Percentiles rank a stretch among this genome's conserved stretches.
Conservation (phyloP, 1,139 yeast species). For the Scheffersomyces illinoinensis region DNA sequence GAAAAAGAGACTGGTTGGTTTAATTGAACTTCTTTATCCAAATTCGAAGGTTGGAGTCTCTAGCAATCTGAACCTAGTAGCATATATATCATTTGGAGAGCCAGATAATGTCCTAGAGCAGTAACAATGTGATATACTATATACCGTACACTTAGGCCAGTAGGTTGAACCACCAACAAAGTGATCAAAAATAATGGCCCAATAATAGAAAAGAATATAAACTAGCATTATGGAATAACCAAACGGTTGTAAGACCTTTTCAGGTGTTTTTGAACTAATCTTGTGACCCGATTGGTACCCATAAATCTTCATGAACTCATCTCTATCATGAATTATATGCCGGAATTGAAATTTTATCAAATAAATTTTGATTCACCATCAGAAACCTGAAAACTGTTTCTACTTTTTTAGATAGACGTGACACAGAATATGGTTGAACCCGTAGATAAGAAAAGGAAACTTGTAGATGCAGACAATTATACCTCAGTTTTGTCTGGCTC, state of each 20-base stretch:
- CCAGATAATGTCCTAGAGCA: not conserved
- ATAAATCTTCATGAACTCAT: not conserved
- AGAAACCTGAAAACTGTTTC: conserved; percentile 5
- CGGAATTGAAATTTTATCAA: not conserved
- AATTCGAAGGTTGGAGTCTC: not conserved
- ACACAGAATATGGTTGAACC: conserved; percentile 28
- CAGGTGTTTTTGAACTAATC: not conserved
- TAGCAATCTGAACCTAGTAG: not conserved
- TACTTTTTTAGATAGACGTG: not conserved
- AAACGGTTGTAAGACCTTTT: not conserved
- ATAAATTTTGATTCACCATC: not conserved
- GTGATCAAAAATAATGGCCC: not conserved
- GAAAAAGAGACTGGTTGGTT: too few species aligned
- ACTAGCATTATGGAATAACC: not conserved
- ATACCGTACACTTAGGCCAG: not conserved
- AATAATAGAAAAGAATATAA: not conserved
- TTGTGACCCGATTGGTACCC: not conserved
- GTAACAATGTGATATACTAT: not conserved
- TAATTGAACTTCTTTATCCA: not conserved
- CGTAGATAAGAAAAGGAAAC: conserved; percentile 33
- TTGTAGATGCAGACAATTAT: conserved; percentile 8
- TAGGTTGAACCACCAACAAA: not conserved
- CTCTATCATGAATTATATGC: not conserved
- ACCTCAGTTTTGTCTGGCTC: not conserved
- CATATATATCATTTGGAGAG: too few species aligned